Base-by-base conservation (phyloP, 1,284 basidiomycete genomes). In the Dichomitus squalens region DNA sequence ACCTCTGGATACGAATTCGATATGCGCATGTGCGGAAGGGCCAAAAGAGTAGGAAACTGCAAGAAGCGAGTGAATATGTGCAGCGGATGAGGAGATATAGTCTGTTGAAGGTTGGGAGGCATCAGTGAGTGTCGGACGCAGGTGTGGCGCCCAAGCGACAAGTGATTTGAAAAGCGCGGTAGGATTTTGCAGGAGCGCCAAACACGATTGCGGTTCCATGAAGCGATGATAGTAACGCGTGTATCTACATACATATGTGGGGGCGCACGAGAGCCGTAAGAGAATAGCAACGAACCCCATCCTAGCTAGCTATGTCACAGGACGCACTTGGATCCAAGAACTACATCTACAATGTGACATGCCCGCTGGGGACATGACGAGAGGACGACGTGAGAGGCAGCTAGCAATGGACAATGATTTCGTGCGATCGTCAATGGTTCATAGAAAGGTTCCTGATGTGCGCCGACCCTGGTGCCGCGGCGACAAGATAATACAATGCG, bases 221-320 rank as follows among this genome's bases (percentile, higher is more conserved):
- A 57, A 51, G 51, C n/a, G 49, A 49, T 41, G 35, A 39, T 39
- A 31, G 27, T 43, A 41, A 59, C 34, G 57, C 47, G 41, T 44
- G 47, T 62, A 59, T 52, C 60, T 59, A 62, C 57, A 59, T 59
- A 59, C 57, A 62, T 57, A 54, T 58, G 39, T 14, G 49, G 48
- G 2, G 18, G 38, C 18, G 51, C 40, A 14, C 27, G 41, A 29
- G 21, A 39, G 41, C 31, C 40, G 43, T 18, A 40, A 20, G 5
- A 31, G 11, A 31, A 40, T 18, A 34, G 52, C 35, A 16, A 23
- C 41, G 29, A 35, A 49, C 29, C 38, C 43, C 12, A 44, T 43
- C 7, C 39, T 41, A 4, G 29, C 53, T 41, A 50, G 48, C 20
- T 51, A 61, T 51, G 49, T 55, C 59, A 61, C 56, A 53, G 25